Evolutionary conservation across 371 early-diverging fungal genomes (phyloP).

Genomic region (Syncephalastrum racemosum): DNA sequence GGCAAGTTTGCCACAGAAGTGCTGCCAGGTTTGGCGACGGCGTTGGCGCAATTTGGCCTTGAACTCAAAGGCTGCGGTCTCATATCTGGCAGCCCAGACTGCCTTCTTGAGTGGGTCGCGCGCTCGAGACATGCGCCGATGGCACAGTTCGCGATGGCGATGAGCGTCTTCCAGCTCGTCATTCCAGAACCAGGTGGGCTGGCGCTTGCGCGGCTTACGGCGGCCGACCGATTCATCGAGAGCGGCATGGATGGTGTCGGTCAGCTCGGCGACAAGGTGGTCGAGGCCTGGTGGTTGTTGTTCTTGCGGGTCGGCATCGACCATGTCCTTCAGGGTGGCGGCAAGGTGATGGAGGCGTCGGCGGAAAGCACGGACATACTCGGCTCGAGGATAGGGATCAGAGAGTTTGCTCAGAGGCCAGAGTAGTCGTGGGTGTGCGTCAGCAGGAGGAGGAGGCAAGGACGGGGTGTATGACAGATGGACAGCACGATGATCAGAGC

Average conservation of each 20-base stretch:
- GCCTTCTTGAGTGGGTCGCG: conserved; percentile 4
- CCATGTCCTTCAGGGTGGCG: no score
- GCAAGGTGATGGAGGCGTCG: neutral
- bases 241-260: conserved; percentile 1
- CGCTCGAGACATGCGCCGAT: conserved; percentile 12
- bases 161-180: neutral
- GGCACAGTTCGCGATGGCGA: conserved; percentile 8
- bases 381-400: neutral
- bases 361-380: conserved; percentile 1
- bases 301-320: no score
- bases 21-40: conserved; percentile 15
- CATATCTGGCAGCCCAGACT: conserved; percentile 13
- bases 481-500: conserved; percentile 8
- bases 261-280: no score
- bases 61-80: conserved; percentile 14
- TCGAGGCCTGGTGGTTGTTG: neutral
- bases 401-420: conserved; percentile 1
- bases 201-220: no score
- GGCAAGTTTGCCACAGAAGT: conserved; percentile 8
- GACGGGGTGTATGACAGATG: neutral
- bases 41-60: neutral
- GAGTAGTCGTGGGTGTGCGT: neutral
- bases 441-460: neutral
- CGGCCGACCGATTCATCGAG: conserved; percentile 11
- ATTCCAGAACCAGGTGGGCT: conserved; percentile 19